These are phyloP conservation scores for Daedaleopsis sinensis DNA, from an alignment of 768 basidiomycete genomes.

Conservation along the genomic window DNA sequence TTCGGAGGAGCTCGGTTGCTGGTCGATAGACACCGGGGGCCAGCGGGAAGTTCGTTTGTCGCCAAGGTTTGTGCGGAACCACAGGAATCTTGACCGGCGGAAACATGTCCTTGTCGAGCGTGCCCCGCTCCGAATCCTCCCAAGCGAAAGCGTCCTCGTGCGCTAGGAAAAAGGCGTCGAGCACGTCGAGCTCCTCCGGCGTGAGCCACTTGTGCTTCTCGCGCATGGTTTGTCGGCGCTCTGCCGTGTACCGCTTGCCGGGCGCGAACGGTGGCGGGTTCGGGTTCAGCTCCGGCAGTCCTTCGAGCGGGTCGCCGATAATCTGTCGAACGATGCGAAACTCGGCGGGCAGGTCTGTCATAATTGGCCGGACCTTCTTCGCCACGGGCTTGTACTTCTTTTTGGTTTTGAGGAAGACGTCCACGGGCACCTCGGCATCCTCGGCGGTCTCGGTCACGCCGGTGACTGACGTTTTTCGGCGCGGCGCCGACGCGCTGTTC, in stretches of 20 bases:
- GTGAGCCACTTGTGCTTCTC: neutral
- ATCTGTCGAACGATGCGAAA: constrained; percentile 33
- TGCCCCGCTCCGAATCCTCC: neutral
- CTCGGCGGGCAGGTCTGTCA: constrained; percentile 25
- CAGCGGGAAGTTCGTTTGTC: constrained; percentile 31
- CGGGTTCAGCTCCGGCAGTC: constrained; percentile 24
- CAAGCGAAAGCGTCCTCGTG: neutral
- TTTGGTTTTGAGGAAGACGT: neutral
- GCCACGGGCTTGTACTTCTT: constrained; percentile 22
- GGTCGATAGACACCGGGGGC: constrained; percentile 30
- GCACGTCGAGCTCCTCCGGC: neutral
- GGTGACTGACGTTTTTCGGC: neutral
- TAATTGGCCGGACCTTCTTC: constrained; percentile 30
- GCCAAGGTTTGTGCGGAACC: constrained; percentile 23
- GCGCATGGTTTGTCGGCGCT: neutral
- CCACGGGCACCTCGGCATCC: neutral
- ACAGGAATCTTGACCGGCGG: neutral
- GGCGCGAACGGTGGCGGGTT: constrained; percentile 14
- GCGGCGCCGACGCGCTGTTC: no score
- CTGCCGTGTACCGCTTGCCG: neutral
- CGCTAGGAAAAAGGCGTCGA: neutral
- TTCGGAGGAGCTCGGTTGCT: constrained; percentile 34
- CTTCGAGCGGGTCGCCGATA: constrained; percentile 29
- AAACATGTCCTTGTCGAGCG: neutral
- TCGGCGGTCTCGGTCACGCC: neutral